phyloP scores from a whole-genome alignment of 208 protist species.

The Acanthamoeba royreba region DNA sequence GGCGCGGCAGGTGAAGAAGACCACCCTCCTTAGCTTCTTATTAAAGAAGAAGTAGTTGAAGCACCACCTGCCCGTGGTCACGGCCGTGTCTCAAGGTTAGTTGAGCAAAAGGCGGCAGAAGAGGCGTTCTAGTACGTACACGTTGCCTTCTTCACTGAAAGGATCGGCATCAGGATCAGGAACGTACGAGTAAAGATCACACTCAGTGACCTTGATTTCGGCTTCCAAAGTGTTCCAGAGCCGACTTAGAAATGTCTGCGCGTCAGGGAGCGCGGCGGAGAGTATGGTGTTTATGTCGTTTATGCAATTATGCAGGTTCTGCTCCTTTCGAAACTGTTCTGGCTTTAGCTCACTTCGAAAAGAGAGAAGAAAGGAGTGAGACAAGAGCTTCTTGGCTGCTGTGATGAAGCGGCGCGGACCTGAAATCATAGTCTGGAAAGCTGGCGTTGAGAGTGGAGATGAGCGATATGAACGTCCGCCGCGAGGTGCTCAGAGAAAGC shows the following conservation, averaged over 20 bases:
- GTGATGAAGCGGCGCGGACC: neutral
- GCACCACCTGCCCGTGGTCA: neutral
- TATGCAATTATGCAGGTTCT: neutral
- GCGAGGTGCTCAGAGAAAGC: conserved; percentile 3
- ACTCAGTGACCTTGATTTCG: neutral
- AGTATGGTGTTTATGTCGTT: conserved; percentile 42
- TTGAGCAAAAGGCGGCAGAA: neutral
- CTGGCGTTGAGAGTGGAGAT: conserved; percentile 32
- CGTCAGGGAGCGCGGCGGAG: neutral
- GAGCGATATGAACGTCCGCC: conserved; percentile 28
- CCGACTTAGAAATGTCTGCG: neutral
- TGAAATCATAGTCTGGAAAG: conserved; percentile 37
- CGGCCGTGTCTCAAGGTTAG: too few species aligned
- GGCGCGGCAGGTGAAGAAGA: conserved; percentile 42
- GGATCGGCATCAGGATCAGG: conserved; percentile 26
- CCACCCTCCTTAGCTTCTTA: neutral
- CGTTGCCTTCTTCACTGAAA: conserved; percentile 19
- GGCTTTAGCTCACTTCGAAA: neutral
- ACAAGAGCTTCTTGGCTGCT: neutral
- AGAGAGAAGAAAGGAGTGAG: neutral
- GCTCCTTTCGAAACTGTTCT: conserved; percentile 23
- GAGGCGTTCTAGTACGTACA: neutral
- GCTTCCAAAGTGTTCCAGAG: neutral
- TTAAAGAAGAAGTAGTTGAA: conserved; percentile 46
- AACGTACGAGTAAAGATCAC: conserved; percentile 24